These are phyloP conservation scores for Daldinia sp. DNA, from an alignment of 2,329 filamentous ascomycete species.

Conservation along the genomic window DNA sequence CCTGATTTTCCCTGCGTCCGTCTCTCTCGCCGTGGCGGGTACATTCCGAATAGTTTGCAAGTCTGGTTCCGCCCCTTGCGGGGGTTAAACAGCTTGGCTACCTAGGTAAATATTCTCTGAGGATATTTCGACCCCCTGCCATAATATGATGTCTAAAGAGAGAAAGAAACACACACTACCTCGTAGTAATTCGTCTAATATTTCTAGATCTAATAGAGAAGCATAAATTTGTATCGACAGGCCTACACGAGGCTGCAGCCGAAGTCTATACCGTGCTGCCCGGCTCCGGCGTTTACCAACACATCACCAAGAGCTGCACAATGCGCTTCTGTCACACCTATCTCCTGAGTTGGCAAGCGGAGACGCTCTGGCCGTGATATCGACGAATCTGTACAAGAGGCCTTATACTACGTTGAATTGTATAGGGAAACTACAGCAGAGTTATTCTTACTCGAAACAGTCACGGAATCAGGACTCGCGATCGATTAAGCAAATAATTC, in stretches of 20 bases:
- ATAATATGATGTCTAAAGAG: conserved; percentile 18
- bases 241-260: conserved; percentile 29
- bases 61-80: conserved; percentile 35
- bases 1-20: conserved; percentile 15
- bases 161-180: conserved; percentile 13
- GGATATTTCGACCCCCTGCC: conserved; percentile 27
- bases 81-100: conserved; percentile 20
- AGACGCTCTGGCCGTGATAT: conserved; percentile 23
- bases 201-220: conserved; percentile 25
- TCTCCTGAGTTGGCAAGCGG: conserved; percentile 29
- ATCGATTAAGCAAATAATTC: conserved; percentile 19
- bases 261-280: conserved; percentile 7
- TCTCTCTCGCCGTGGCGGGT: conserved; percentile 11
- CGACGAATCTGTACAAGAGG: conserved; percentile 6
- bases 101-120: conserved; percentile 1
- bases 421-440: conserved; percentile 5
- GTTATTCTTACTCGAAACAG: conserved; percentile 18
- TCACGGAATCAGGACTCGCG: conserved; percentile 22
- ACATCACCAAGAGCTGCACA: conserved; percentile 12
- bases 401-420: conserved; percentile 11
- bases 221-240: conserved; percentile 18
- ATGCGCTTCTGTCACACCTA: conserved; percentile 31
- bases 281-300: conserved; percentile 16
- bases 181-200: conserved; percentile 24
- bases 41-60: conserved; percentile 27